Evolutionary conservation across 768 basidiomycete genomes (phyloP), one percentile per base, ranked within the genome.

Genomic region (Mrakia blollopis): DNA sequence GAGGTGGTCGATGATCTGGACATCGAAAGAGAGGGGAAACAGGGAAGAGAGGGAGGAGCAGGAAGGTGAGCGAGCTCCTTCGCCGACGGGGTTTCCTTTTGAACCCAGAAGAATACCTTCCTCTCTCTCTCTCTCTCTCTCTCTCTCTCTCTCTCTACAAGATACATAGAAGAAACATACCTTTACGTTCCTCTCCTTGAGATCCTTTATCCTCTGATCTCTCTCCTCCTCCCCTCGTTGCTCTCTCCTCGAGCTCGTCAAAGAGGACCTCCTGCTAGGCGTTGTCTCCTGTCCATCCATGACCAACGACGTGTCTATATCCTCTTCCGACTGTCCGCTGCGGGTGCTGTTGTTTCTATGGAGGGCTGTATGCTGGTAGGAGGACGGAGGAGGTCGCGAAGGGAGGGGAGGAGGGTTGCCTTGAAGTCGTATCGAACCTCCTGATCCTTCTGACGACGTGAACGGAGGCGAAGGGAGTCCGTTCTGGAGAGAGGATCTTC

Each of bases 391-490:
- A 50, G 47, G 47, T 6, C n/a, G n/a, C 5, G 39, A 11, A 41
- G 39, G 39, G 11, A 11, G 39, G 11, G 10, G 18, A 50, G 47
- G 47, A 50, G 47, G 47, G 10, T 50, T 50, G 39, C 25, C 21
- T 37, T 68, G 35, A 7, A 65, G 63, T 37, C 35, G 35, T 6
- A 39, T n/a, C 21, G 63, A 39, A 9, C 65, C 65, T 9, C 65
- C 65, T 21, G 21, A 25, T 35, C 65, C 65, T 39, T 68, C 65
- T 23, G 35, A 39, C 6, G 65, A 68, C 1, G 65, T 68, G 65
- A 68, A 68, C 37, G 65, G 65, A 68, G 65, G 65, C 39, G 65
- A 68, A 68, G 65, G 65, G 9, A 68, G 65, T 21, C 65, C 65
- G 37, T 68, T 68, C 37, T 68, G 65, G 18, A 68, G 37, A 0